Evolutionary conservation across 2,329 filamentous ascomycete genomes (phyloP), one percentile per base, ranked within the genome.

Genomic region (Capronia americana): DNA sequence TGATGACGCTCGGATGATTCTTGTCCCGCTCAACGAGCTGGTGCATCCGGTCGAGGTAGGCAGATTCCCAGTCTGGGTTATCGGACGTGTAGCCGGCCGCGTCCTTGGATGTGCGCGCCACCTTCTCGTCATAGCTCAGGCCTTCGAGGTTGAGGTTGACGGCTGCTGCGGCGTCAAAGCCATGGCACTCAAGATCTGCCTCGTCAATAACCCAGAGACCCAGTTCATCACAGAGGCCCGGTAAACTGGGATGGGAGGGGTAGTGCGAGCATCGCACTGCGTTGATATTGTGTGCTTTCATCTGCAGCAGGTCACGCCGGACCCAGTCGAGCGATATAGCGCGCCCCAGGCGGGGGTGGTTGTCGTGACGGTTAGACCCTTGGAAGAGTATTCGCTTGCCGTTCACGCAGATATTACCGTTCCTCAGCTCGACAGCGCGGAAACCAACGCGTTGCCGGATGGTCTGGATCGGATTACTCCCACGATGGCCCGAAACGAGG

Each of bases 211-310:
- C 74, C 73, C 74, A 79, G 20, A 79, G 67, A 0, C 77, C 77
- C 11, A 79, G 67, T 68, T 78, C 77, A 58, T 78, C 76, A 53
- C 74, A 75, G 11, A 78, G 69, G 2, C 73, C 69, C 20, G 75
- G 73, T 0, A 78, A 68, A 3, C 68, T 58, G 4, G 77, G 73
- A 48, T 76, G 84, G n/a, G 86, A 87, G 0, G 88, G 87, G 67
- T 92, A 88, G 73, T 92, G 90, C 1, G 85, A 88, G 59, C 86
- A 88, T 0, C 90, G 86, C 4, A 92, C 81, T 0, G 89, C 87
- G 69, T 92, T 92, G 77, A 92, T 83, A 71, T 91, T 91, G 79
- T 90, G 84, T 6, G 78, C 80, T 76, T 92, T 92, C 88, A 92
- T 92, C 3, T 87, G 78, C 1, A 88, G 72, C 1, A 92, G 79